Evolutionary conservation across 2,329 filamentous ascomycete genomes (phyloP).

Genomic region (Talaromyces rugulosus): DNA sequence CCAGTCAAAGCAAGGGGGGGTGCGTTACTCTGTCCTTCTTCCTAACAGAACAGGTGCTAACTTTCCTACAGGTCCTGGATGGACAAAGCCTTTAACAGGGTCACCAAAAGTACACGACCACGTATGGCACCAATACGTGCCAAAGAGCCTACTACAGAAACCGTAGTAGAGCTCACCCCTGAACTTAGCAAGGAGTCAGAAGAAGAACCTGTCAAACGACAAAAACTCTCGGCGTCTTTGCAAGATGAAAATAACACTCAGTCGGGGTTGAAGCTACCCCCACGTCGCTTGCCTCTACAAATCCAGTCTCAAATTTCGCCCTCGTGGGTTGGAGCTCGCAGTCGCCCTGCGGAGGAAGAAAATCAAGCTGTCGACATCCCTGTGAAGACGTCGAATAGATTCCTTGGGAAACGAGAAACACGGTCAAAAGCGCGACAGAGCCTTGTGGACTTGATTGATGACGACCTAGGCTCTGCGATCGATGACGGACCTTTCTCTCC

Average conservation of each 20-base stretch:
- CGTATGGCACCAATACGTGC: not conserved
- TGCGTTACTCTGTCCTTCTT: constrained; percentile 17
- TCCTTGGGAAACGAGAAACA: constrained; percentile 19
- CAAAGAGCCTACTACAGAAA: constrained; percentile 17
- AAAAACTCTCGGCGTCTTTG: constrained; percentile 28
- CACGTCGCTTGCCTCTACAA: constrained; percentile 9
- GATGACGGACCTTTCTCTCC: not conserved
- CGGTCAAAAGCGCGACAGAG: constrained; percentile 26
- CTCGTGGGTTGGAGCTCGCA: constrained; percentile 12
- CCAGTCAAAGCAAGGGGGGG: constrained; percentile 19
- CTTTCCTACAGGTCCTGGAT: constrained; percentile 27
- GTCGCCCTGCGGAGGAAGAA: not conserved
- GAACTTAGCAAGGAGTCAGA: constrained; percentile 11
- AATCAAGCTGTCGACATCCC: constrained; percentile 22
- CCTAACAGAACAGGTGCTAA: constrained; percentile 9
- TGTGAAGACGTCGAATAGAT: constrained; percentile 22
- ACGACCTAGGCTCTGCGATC: constrained; percentile 4
- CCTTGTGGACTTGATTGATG: constrained; percentile 9
- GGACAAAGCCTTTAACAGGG: constrained; percentile 26
- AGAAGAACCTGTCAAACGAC: constrained; percentile 19
- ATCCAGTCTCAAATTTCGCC: not conserved
- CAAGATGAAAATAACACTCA: constrained; percentile 19
- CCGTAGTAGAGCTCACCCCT: not conserved
- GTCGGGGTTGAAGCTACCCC: constrained; percentile 9
- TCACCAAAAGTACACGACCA: constrained; percentile 10